Percentiles rank a stretch among this genome's conserved stretches.
Evolutionary conservation across 306 rosid species (phyloP).

Genomic region (Ziziphus jujuba): DNA sequence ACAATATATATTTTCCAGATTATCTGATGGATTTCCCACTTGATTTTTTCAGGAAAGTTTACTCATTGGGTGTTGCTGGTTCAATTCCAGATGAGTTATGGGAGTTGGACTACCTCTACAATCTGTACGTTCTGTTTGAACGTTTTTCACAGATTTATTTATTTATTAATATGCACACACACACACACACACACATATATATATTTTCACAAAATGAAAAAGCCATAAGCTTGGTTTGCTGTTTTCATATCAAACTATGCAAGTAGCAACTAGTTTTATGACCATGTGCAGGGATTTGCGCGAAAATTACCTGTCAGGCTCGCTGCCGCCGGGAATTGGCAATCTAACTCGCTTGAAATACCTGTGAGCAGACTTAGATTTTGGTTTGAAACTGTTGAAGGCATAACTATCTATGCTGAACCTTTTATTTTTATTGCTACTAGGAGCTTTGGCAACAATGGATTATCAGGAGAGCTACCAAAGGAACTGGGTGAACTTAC

Average conservation of each 20-base stretch:
- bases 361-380: constrained; percentile 44
- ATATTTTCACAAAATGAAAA: too few relatives aligned
- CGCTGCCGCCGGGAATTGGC: constrained; percentile 60
- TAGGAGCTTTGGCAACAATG: constrained; percentile 57
- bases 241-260: too few relatives aligned
- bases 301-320: constrained; percentile 66
- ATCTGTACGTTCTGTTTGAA: constrained; percentile 46
- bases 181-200: too few relatives aligned
- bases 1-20: too few relatives aligned
- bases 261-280: background rate
- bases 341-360: constrained; percentile 59
- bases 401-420: background rate
- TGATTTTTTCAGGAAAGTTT: constrained; percentile 55
- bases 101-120: constrained; percentile 58
- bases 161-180: too few relatives aligned
- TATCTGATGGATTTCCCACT: too few relatives aligned
- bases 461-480: constrained; percentile 75
- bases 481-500: constrained; percentile 66
- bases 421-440: background rate
- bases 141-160: too few relatives aligned
- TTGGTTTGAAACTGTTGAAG: background rate
- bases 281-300: constrained; percentile 42
- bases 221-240: too few relatives aligned
- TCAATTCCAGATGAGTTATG: constrained; percentile 63
- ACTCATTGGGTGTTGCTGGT: constrained; percentile 33